Base-by-base conservation (phyloP, 2,329 filamentous ascomycete species). In the Fusarium tanahbumbuense region DNA sequence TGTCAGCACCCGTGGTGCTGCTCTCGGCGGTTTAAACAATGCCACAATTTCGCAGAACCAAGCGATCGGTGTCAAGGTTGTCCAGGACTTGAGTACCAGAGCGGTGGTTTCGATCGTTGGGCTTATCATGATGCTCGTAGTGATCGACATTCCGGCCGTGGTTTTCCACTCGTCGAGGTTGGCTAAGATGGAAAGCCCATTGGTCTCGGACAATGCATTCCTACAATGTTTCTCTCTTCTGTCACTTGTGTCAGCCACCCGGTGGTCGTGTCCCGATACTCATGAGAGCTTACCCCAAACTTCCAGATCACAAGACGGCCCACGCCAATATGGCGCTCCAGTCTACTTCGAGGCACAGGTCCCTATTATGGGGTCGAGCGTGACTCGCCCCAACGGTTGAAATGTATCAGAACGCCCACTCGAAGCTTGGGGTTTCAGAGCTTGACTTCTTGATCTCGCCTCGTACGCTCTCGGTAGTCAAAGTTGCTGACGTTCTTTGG, bases 401-500 rank as follows among this genome's bases (percentile, higher is more conserved):
- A 68, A 8, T 78, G 83, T 3, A 20, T 79, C 78, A 1, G 63
- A 80, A 45, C 83, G 81, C 81, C 76, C 79, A 4, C 76, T 81
- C 15, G 53, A 67, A 8, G 77, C 76, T 3, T 37, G 16, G 8
- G 32, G 32, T 37, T 18, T 37, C 32, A 37, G 32, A 37, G 32
- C 32, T 37, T n/a, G 32, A 11, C 32, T 37, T 16, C 16, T 37
- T 37, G 32, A 37, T 37, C 16, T 37, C 32, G 16, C 18, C 32
- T 37, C 32, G 16, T 18, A 37, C 32, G 32, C 32, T 37, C 32
- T 37, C 32, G 81, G 81, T 5, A 81, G 80, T 3, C 76, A 78
- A 34, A 81, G 77, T 4, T 80, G 80, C 0, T 68, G 81, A 9
- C 81, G 83, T 49, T 81, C 81, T 0, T 82, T 79, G n/a, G 78